Conservation (phyloP, 176 grass and related monocot genomes). For the Avena sativa region DNA sequence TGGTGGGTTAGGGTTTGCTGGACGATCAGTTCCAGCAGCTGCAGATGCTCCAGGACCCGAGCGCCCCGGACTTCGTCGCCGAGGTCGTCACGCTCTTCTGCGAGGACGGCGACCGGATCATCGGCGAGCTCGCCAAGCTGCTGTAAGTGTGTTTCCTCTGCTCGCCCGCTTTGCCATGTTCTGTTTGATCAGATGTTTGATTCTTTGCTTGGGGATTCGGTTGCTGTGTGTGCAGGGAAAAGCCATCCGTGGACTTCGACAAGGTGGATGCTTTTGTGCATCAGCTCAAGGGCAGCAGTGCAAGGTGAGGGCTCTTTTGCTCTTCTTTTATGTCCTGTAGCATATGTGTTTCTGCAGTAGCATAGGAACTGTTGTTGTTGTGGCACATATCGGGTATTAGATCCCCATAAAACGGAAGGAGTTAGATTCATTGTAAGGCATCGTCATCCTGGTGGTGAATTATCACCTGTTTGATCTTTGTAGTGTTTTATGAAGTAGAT, state of each 20-base stretch:
- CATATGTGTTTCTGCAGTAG: neutral
- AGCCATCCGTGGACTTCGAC: slow-evolving; percentile 59
- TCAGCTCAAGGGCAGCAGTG: slow-evolving; percentile 73
- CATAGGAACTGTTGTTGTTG: neutral
- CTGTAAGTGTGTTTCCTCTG: slow-evolving; percentile 43
- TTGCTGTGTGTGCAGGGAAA: slow-evolving; percentile 48
- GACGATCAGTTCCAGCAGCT: slow-evolving; percentile 73
- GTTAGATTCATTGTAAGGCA: neutral
- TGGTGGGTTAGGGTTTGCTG: slow-evolving; percentile 60
- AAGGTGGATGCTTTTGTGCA: slow-evolving; percentile 66
- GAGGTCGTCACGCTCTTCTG: slow-evolving; percentile 75
- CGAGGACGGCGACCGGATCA: slow-evolving; percentile 62
- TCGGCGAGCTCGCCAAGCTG: slow-evolving; percentile 49
- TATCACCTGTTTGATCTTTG: neutral
- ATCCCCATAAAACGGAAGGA: neutral
- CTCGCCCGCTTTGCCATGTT: neutral
- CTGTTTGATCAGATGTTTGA: neutral
- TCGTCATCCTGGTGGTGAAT: slow-evolving; percentile 3
- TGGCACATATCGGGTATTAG: neutral
- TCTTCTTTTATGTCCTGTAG: neutral
- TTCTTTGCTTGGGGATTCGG: neutral
- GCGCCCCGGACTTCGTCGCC: slow-evolving; percentile 53
- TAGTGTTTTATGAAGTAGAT: slow-evolving; percentile 11
- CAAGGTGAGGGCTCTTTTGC: slow-evolving; percentile 46
- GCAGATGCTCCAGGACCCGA: slow-evolving; percentile 56